A percentile compares a stretch with the other conserved stretches of the same genome.
Conservation (phyloP, 176 grass and related monocot genomes). For the Oryza longistaminata region DNA sequence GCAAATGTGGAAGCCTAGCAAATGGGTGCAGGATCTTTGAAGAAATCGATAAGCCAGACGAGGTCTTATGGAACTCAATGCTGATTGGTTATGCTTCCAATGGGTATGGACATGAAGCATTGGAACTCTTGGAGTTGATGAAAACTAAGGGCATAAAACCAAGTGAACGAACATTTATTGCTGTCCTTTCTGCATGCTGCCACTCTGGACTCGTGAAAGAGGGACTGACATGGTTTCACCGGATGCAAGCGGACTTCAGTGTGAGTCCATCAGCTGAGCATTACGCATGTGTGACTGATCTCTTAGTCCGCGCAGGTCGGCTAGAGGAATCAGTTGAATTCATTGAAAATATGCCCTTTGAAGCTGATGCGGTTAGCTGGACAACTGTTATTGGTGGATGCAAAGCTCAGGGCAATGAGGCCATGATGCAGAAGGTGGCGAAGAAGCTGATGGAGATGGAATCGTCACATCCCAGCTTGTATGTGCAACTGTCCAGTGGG, state of each 20-base stretch:
- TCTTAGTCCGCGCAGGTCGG: constrained; percentile 62
- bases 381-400: constrained; percentile 64
- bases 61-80: constrained; percentile 77
- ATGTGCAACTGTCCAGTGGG: constrained; percentile 68
- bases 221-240: constrained; percentile 67
- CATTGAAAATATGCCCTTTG: constrained; percentile 73
- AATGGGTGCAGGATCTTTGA: constrained; percentile 53
- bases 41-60: constrained; percentile 31
- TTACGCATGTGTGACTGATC: constrained; percentile 59
- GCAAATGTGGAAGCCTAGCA: constrained; percentile 63
- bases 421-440: constrained; percentile 43
- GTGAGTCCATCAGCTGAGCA: constrained; percentile 61
- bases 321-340: constrained; percentile 73
- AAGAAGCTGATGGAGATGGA: constrained; percentile 41
- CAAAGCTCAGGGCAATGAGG: constrained; percentile 64
- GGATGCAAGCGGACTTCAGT: constrained; percentile 54
- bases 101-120: constrained; percentile 61
- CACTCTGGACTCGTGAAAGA: constrained; percentile 63
- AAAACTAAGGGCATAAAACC: constrained; percentile 41
- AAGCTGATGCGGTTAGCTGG: constrained; percentile 62
- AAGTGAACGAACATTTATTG: constrained; percentile 61
- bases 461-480: constrained; percentile 49
- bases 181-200: constrained; percentile 71
- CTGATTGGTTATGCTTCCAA: constrained; percentile 75
- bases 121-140: constrained; percentile 53